phyloP scores from a whole-genome alignment of 2,329 filamentous ascomycete genomes.

The Aspergillus piperis region DNA sequence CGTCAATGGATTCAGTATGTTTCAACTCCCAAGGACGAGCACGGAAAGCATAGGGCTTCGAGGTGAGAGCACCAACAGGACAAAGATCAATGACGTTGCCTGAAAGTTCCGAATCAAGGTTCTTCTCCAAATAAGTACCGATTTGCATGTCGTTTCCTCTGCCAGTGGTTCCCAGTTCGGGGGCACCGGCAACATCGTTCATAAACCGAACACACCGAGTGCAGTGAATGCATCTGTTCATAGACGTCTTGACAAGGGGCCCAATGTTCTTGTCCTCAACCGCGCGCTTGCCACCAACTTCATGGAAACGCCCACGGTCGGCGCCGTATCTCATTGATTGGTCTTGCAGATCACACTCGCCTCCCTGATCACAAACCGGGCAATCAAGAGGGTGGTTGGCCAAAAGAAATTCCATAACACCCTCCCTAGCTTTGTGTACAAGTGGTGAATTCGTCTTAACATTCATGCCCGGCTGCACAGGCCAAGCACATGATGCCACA shows the following conservation, averaged over 20 bases:
- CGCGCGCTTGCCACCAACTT: slow-evolving; percentile 91
- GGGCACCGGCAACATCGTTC: slow-evolving; percentile 94
- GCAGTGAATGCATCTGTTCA: slow-evolving; percentile 99
- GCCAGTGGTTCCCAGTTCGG: slow-evolving; percentile 90
- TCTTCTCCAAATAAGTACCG: slow-evolving; percentile 93
- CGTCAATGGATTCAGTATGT: slow-evolving; percentile 93
- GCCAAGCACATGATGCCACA: slow-evolving; percentile 97
- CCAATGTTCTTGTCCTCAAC: slow-evolving; percentile 99
- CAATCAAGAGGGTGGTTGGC: slow-evolving; percentile 96
- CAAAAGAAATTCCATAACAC: slow-evolving; percentile 97
- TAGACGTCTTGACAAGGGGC: slow-evolving; percentile 96
- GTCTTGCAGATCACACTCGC: slow-evolving; percentile 98
- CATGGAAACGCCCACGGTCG: slow-evolving; percentile 95
- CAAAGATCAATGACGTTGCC: slow-evolving; percentile 98
- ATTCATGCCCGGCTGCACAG: slow-evolving; percentile 97
- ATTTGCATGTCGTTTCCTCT: slow-evolving; percentile 98
- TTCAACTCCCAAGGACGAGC: slow-evolving; percentile 96
- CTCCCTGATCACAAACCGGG: slow-evolving; percentile 97
- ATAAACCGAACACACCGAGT: slow-evolving; percentile 96
- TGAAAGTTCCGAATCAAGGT: slow-evolving; percentile 90
- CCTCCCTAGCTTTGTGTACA: slow-evolving; percentile 95
- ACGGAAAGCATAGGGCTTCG: slow-evolving; percentile 97
- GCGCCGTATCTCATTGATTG: slow-evolving; percentile 99
- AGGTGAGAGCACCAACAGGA: slow-evolving; percentile 93
- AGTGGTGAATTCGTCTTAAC: slow-evolving; percentile 97